phyloP scores from a whole-genome alignment of 1,139 yeast species.

The Hansenula lynferdii region DNA sequence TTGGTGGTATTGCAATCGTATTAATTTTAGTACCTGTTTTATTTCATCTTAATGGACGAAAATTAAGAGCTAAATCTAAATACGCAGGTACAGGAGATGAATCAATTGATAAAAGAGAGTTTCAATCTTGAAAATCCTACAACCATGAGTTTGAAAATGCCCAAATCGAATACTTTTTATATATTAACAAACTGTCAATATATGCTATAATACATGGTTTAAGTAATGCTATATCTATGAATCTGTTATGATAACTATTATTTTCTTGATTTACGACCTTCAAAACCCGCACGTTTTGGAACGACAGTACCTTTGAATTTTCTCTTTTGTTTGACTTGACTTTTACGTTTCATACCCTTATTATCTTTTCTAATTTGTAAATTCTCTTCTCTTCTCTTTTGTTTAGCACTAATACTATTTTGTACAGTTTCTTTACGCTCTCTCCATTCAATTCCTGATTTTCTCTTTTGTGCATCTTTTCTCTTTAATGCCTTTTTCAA shows the following conservation, averaged over 20 bases:
- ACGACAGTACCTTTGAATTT: constrained; percentile 50
- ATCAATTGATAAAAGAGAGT: neutral
- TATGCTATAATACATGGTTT: neutral
- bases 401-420: constrained; percentile 68
- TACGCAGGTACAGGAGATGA: constrained; percentile 25
- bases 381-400: constrained; percentile 86
- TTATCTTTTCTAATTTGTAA: constrained; percentile 75
- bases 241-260: neutral
- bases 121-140: too few relatives aligned
- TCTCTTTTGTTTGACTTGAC: constrained; percentile 61
- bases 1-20: constrained; percentile 38
- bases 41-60: constrained; percentile 45
- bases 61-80: constrained; percentile 42
- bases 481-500: constrained; percentile 82
- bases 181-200: neutral
- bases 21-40: constrained; percentile 44
- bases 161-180: too few relatives aligned
- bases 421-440: constrained; percentile 79
- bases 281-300: constrained; percentile 43
- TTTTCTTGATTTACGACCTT: constrained; percentile 25
- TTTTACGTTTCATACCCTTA: constrained; percentile 67
- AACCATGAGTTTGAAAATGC: too few relatives aligned
- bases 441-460: constrained; percentile 81
- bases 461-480: constrained; percentile 74
- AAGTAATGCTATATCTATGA: neutral